A percentile compares a stretch with the other conserved stretches of the same genome.
phyloP scores from a whole-genome alignment of 202 grass and related monocot genomes.

The Carex sylvatica region DNA sequence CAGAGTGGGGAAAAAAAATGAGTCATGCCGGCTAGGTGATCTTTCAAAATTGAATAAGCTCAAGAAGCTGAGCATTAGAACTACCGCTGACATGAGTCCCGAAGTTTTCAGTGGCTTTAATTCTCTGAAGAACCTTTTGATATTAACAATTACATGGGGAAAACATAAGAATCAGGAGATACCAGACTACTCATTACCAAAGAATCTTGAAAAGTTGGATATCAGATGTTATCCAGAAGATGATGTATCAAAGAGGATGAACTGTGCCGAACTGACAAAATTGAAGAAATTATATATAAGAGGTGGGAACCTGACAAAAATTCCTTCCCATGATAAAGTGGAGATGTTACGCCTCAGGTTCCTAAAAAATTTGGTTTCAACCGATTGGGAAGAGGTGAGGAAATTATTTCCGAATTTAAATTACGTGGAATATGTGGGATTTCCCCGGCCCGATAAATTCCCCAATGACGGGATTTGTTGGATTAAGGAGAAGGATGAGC shows the following conservation, averaged over 20 bases:
- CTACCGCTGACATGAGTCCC: conserved; percentile 26
- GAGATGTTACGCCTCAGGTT: too few relatives aligned
- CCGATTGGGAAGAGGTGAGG: too few relatives aligned
- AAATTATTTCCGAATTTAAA: too few relatives aligned
- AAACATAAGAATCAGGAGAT: background rate
- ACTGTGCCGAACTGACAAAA: background rate
- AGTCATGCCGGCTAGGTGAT: conserved; percentile 37
- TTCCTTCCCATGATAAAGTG: too few relatives aligned
- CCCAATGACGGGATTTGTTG: too few relatives aligned
- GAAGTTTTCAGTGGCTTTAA: conserved; percentile 36
- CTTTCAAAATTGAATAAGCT: conserved; percentile 41
- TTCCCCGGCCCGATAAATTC: too few relatives aligned
- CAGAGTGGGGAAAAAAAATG: conserved; percentile 30
- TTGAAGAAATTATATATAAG: too few relatives aligned
- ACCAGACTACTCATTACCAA: conserved; percentile 26
- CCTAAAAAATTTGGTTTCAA: too few relatives aligned
- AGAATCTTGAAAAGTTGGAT: conserved; percentile 48
- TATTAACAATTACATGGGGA: conserved; percentile 57
- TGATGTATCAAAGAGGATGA: conserved; percentile 2
- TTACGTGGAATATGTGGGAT: too few relatives aligned
- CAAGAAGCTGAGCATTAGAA: conserved; percentile 56
- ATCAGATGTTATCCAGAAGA: conserved; percentile 45
- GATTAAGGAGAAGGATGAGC: too few relatives aligned
- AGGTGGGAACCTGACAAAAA: too few relatives aligned
- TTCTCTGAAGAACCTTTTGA: conserved; percentile 26